Evolutionary conservation across 306 rosid genomes (phyloP).

Genomic region (Pyrus bretschneideri): DNA sequence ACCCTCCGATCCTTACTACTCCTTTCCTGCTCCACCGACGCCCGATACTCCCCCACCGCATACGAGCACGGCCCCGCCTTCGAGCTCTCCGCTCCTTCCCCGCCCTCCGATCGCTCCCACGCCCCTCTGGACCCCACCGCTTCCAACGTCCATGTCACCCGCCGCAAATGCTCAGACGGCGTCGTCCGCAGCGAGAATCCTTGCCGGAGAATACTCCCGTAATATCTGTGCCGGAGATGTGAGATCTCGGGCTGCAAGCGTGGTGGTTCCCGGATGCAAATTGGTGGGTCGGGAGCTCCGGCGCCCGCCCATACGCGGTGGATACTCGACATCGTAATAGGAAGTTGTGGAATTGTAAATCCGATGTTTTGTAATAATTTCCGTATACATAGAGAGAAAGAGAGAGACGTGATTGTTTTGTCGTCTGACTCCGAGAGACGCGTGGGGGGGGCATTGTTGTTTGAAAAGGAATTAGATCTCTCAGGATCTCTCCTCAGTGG

Average conservation of each 20-base stretch:
- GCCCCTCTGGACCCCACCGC: slow-evolving; percentile 19
- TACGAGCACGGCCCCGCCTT: slow-evolving; percentile 20
- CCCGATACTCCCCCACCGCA: slow-evolving; percentile 33
- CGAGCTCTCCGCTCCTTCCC: slow-evolving; percentile 11
- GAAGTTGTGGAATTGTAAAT: background rate
- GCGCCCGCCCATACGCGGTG: slow-evolving; percentile 33
- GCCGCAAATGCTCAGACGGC: slow-evolving; percentile 1
- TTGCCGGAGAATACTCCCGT: background rate
- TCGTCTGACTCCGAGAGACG: background rate
- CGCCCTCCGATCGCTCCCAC: slow-evolving; percentile 36
- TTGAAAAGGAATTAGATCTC: background rate
- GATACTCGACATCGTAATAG: slow-evolving; percentile 29
- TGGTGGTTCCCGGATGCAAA: slow-evolving; percentile 13
- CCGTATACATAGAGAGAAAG: background rate
- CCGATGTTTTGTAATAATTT: background rate
- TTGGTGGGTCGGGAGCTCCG: background rate
- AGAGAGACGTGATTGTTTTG: background rate
- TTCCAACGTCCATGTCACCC: slow-evolving; percentile 21
- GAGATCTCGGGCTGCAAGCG: background rate
- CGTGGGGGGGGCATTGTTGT: background rate
- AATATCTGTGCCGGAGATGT: background rate
- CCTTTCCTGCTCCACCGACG: slow-evolving; percentile 4
- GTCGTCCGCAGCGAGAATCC: slow-evolving; percentile 19
- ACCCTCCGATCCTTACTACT: slow-evolving; percentile 27
- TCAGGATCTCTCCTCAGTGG: too few relatives aligned